Evolutionary conservation across 2,329 filamentous ascomycete genomes (phyloP), one percentile per base, ranked within the genome.

Genomic region (Fonsecaea erecta): DNA sequence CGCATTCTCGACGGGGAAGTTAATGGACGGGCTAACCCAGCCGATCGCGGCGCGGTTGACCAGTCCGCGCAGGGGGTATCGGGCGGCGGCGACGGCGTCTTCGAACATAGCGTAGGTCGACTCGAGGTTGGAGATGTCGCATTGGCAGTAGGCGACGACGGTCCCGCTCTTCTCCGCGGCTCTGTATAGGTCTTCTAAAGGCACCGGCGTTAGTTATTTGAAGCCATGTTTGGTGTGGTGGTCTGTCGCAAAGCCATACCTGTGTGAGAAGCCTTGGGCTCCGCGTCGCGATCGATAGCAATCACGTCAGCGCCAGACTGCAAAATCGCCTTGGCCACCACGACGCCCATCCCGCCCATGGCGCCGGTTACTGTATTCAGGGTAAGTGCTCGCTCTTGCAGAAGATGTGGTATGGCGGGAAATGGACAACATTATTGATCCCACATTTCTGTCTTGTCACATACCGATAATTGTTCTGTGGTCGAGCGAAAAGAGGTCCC

Each of bases 1-100:
- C 43, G 88, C 78, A 60, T 88, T 85, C 1, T 83, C 77, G 48
- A 85, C 81, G 0, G 83, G 83, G 1, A 88, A 70, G 3, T 87
- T 83, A 0, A 89, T 51, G 11, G 62, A 53, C n/a, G 55, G 56
- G 1, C 35, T 48, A 12, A 43, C 26, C 24, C 48, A 34, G 18
- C 32, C 32, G 51, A 64, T 60, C 2, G 30, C 66, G 4, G 60
- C 59, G 32, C 66, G 66, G 21, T 53, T 53, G 16, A 68, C 64
- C 7, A 68, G 34, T 11, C 66, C 66, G 11, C 64, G 63, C 2
- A 66, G 43, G 1, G 66, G 66, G 52, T 58, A 62, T 26, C 77
- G 1, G 87, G 79, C 60, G 3, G n/a, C 11, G 9, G 40, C 24
- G 3, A 57, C 52, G 1, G 52, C 53, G 12, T 6, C 1, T 32